phyloP scores from a whole-genome alignment of 1,284 basidiomycete species.

The Ustilago cynodontis region DNA sequence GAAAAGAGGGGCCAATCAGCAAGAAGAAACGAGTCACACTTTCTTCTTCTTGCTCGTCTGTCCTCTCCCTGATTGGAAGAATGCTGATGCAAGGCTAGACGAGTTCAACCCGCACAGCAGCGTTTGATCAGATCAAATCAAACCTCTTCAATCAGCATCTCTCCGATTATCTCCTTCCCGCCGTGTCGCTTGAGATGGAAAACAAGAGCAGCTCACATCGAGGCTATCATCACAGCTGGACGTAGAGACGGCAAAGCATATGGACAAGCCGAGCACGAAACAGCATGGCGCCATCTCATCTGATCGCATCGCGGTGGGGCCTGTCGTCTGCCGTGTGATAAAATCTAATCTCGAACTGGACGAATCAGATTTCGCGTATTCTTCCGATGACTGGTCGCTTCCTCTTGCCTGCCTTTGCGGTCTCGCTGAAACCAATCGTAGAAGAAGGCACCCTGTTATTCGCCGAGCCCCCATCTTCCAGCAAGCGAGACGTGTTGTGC shows the following conservation, averaged over 20 bases:
- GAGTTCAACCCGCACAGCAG: not conserved
- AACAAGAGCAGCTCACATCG: not conserved
- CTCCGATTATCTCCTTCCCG: not conserved
- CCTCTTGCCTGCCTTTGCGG: not conserved
- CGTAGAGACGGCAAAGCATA: too few relatives aligned
- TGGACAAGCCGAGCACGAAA: too few relatives aligned
- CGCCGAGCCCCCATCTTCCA: not conserved
- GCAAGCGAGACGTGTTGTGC: not conserved
- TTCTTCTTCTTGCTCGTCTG: slow-evolving; percentile 7
- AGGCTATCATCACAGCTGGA: too few relatives aligned
- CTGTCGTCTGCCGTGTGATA: not conserved
- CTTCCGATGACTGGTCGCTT: not conserved
- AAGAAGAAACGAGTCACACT: slow-evolving; percentile 28
- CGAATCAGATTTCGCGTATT: slow-evolving; percentile 27
- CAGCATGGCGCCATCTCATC: slow-evolving; percentile 5
- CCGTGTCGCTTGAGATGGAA: too few relatives aligned
- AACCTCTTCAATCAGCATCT: not conserved
- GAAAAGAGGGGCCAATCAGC: slow-evolving; percentile 6
- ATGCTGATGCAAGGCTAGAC: not conserved
- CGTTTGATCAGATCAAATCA: slow-evolving; percentile 3
- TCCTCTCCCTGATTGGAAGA: slow-evolving; percentile 16
- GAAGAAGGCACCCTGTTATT: not conserved
- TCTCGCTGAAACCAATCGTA: slow-evolving; percentile 8
- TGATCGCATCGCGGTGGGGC: not conserved
- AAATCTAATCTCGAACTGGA: slow-evolving; percentile 29